phyloP scores from a whole-genome alignment of 768 basidiomycete genomes.

The Russula abietina region DNA sequence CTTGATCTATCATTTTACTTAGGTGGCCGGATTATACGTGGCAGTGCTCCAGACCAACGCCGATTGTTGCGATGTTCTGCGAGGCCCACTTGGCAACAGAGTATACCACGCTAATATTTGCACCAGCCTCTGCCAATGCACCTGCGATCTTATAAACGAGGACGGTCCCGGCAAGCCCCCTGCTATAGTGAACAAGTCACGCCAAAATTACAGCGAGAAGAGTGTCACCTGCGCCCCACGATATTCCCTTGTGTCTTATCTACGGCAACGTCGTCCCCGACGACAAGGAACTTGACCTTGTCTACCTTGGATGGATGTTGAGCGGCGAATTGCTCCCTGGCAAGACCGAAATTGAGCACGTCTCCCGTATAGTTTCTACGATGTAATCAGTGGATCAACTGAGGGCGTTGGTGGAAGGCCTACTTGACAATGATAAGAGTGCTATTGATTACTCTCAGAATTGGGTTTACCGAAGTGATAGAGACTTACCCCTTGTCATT shows the following conservation, averaged over 20 bases:
- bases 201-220: not conserved
- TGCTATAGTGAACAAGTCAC: constrained; percentile 28
- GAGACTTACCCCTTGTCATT: constrained; percentile 60
- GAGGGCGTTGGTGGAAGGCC: not conserved
- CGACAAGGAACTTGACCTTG: constrained; percentile 67
- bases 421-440: constrained; percentile 83
- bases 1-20: not conserved
- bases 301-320: constrained; percentile 60
- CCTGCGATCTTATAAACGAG: constrained; percentile 90
- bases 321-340: constrained; percentile 77
- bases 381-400: not conserved
- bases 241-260: constrained; percentile 74
- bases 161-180: constrained; percentile 76
- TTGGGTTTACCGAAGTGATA: not conserved
- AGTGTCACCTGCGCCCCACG: constrained; percentile 66
- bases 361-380: constrained; percentile 87
- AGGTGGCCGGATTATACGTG: constrained; percentile 44
- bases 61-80: constrained; percentile 69
- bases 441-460: constrained; percentile 33
- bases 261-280: constrained; percentile 88
- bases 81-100: constrained; percentile 59
- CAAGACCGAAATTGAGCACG: constrained; percentile 85
- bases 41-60: constrained; percentile 83
- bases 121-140: constrained; percentile 66
- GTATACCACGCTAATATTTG: constrained; percentile 62